Evolutionary conservation across 306 rosid species (phyloP), one percentile per base, ranked within the genome.

Genomic region (Lathyrus sativus): DNA sequence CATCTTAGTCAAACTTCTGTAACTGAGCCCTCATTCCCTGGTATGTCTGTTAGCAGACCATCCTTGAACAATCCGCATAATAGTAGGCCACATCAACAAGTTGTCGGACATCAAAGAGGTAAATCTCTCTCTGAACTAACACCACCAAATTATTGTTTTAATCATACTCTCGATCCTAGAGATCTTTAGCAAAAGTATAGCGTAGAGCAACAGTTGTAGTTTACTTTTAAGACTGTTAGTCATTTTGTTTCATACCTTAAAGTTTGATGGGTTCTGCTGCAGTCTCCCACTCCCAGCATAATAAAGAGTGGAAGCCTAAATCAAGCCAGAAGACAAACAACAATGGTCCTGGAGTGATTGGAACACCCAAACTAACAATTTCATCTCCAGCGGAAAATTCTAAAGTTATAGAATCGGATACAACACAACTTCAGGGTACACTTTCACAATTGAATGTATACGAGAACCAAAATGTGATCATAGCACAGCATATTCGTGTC

Each of bases 241-340:
- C 49, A 51, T 28, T 74, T 50, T 54, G 22, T 15, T 79, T 43
- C 44, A 61, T 75, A 31, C 4, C 67, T 70, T 19, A 31, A 72
- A 74, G 62, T 72, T 48, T 76, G 71, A 71, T 56, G 65, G 50
- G 46, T 82, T 72, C 51, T 78, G 62, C 57, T 85, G 88, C 92
- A 95, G 99, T 79, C 74, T 65, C 90, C 57, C 99, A 88, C 71
- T 65, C 90, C 57, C 99, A 88, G 78, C 89, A 87, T 66, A 90
- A 82, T 76, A 93, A 86, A 78, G 95, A 87, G 82, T 95, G 99
- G 99, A 95, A 87, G 77, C 99, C 99, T 46, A 95, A 95, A 74
- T 84, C 87, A 63, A 91, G 96, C 84, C 88, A 85, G 82, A 95
- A 91, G 76, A 62, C 71, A 43, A 84, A 77, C 71, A 73, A 73